Base-by-base conservation (phyloP, 129 eudicot species). In the Tagetes erecta region DNA sequence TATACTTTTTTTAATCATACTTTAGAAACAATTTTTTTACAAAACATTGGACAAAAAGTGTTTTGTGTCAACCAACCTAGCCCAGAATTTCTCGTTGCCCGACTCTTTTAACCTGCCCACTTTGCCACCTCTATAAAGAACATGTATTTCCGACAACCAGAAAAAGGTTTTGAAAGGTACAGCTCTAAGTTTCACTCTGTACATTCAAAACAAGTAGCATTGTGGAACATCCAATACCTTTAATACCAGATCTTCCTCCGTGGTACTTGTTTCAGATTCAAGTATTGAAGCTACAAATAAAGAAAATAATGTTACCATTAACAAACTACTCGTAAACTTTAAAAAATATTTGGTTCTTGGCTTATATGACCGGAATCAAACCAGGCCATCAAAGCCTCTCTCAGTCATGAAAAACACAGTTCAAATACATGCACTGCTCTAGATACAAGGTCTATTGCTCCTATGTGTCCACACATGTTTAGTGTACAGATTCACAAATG, bases 181-280 rank as follows among this genome's bases (percentile, higher is more conserved):
- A 47, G 40, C 64, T 42, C 65, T 64, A 30, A 31, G 12, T 74
- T 50, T 60, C 4, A 42, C 33, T 33, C 1, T 42, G 39, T 55
- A 42, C 58, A 67, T 55, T 6, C 10, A 56, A 68, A 34, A 57
- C n/a, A 56, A 57, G 69, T 8, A 63, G 34, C 57, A 56, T 45
- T 37, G 62, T 65, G 67, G 55, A 56, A 34, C 72, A 70, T 63
- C 50, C 6, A 39, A 64, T 84, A 89, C 98, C 96, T 89, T 86
- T 73, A 92, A 68, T 52, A 82, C 70, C 73, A 77, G 9, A 55
- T 86, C 83, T 82, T 89, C 92, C n/a, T 87, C 95, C 8, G 84
- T 68, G 60, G 84, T 87, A 68, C 62, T 10, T 34, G 81, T 80
- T 83, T 80, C 89, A 67, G 88, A 76, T 67, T 85, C 84, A 76